Evolutionary conservation across 176 grass and related monocot genomes (phyloP).

Genomic region (Oryza australiensis): DNA sequence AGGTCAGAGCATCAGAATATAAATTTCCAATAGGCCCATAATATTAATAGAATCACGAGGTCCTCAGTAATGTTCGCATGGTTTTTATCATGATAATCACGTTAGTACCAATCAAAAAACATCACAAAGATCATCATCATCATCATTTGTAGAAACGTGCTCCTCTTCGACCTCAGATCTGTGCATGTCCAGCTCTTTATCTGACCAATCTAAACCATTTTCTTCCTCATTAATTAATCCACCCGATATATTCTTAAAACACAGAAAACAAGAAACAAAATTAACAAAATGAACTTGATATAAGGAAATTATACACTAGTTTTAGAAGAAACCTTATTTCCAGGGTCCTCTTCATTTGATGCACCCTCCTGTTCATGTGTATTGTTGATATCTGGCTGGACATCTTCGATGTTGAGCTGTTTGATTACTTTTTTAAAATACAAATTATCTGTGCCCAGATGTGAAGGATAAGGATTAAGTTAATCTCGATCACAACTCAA

Average conservation of each 20-base stretch:
- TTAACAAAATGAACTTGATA: background rate
- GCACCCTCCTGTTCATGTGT: conserved; percentile 24
- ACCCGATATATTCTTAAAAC: conserved; percentile 22
- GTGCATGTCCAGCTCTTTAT: conserved; percentile 3
- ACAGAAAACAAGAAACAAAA: conserved; percentile 3
- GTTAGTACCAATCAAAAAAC: conserved; percentile 63
- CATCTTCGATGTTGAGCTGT: conserved; percentile 59
- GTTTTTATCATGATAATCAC: background rate
- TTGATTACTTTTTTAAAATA: conserved; percentile 83
- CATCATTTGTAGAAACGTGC: conserved; percentile 40
- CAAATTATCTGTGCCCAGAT: conserved; percentile 59
- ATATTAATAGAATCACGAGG: conserved; percentile 1
- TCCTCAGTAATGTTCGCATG: background rate
- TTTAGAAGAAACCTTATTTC: conserved; percentile 34
- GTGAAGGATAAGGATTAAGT: conserved; percentile 24
- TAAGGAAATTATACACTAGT: background rate
- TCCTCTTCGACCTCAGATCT: conserved; percentile 29
- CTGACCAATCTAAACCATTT: conserved; percentile 27
- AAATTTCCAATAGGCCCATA: background rate
- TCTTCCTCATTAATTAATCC: conserved; percentile 25
- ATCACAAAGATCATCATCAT: conserved; percentile 39
- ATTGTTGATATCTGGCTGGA: conserved; percentile 16
- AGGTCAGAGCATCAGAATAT: background rate
- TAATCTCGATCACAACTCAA: conserved; percentile 19
- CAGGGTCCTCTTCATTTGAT: conserved; percentile 30